Percentiles rank a stretch among this genome's conserved stretches.
These are phyloP conservation scores for Lineolata rhizophorae DNA, from an alignment of 495 filamentous ascomycete genomes.

Conservation along the genomic window DNA sequence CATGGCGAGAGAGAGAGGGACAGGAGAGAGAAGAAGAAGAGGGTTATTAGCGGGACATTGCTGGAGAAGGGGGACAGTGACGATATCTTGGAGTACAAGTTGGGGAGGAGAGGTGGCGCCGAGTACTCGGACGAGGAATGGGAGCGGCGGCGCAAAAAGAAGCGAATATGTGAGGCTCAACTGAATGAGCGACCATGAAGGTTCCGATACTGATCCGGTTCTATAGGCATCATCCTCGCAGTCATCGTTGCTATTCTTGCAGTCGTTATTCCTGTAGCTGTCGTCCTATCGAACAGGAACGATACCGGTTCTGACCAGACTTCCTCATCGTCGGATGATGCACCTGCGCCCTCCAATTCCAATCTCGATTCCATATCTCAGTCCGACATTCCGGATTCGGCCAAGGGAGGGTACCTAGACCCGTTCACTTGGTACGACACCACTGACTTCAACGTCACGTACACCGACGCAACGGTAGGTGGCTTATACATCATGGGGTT, in stretches of 20 bases:
- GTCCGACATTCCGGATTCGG: conserved; percentile 39
- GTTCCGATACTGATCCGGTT: neutral
- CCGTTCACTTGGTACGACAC: conserved; percentile 91
- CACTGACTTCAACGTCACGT: conserved; percentile 81
- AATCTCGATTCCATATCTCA: conserved; percentile 36
- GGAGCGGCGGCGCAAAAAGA: conserved; percentile 11
- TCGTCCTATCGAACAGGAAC: conserved; percentile 49
- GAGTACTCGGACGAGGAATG: conserved; percentile 12
- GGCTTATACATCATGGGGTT: conserved; percentile 80
- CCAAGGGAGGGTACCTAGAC: conserved; percentile 60
- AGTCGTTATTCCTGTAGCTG: conserved; percentile 53
- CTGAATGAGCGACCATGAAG: too few species aligned
- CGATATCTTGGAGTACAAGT: conserved; percentile 8
- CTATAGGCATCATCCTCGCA: conserved; percentile 28
- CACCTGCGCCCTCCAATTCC: conserved; percentile 24
- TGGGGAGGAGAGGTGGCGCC: conserved; percentile 13
- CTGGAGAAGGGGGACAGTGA: conserved; percentile 4
- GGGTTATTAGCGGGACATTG: neutral
- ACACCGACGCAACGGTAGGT: conserved; percentile 66
- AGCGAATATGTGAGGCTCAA: conserved; percentile 12
- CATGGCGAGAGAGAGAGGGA: neutral
- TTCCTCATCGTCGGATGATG: conserved; percentile 12
- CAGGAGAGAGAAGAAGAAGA: conserved; percentile 3
- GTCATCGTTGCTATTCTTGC: conserved; percentile 37
- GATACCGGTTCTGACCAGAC: conserved; percentile 4